A percentile compares a stretch with the other conserved stretches of the same genome.
Conservation (phyloP, 352 stramenopile genomes). For the Peronospora tabacina region DNA sequence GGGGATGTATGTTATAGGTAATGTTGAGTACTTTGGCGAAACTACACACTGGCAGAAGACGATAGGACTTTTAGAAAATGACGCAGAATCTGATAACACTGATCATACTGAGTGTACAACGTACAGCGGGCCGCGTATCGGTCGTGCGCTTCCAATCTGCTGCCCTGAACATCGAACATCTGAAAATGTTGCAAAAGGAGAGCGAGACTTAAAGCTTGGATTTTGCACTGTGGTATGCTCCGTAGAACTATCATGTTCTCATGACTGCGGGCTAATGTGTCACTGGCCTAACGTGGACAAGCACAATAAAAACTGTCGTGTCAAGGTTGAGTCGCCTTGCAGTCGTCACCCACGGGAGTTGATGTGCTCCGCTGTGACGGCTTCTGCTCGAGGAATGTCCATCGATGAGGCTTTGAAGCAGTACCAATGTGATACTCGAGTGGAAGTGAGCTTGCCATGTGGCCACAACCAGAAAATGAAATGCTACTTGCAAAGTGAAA, state of each 20-base stretch:
- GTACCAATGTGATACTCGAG: conserved; percentile 50
- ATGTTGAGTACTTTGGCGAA: conserved; percentile 73
- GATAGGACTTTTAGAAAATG: conserved; percentile 45
- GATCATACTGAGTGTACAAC: conserved; percentile 20
- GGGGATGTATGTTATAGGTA: conserved; percentile 81
- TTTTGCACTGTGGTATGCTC: conserved; percentile 75
- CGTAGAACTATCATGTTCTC: conserved; percentile 46
- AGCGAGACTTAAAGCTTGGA: conserved; percentile 46
- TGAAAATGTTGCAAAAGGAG: conserved; percentile 24
- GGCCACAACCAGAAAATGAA: conserved; percentile 46
- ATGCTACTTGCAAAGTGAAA: conserved; percentile 39
- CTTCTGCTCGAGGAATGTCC: conserved; percentile 3
- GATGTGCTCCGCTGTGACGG: conserved; percentile 46
- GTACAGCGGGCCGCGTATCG: conserved; percentile 45
- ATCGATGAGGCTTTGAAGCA: conserved; percentile 37
- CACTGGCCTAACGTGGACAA: conserved; percentile 49
- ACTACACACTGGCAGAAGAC: conserved; percentile 69
- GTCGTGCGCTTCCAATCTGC: conserved; percentile 57
- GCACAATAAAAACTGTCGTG: not conserved
- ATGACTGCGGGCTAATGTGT: conserved; percentile 58
- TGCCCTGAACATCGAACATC: conserved; percentile 59
- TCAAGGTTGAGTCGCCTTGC: conserved; percentile 62
- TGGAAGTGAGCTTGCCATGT: conserved; percentile 56
- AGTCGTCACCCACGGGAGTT: conserved; percentile 41
- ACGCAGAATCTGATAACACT: conserved; percentile 36